These are phyloP conservation scores for Alternaria angustiovoidea DNA, from an alignment of 2,329 filamentous ascomycete genomes.

Conservation along the genomic window DNA sequence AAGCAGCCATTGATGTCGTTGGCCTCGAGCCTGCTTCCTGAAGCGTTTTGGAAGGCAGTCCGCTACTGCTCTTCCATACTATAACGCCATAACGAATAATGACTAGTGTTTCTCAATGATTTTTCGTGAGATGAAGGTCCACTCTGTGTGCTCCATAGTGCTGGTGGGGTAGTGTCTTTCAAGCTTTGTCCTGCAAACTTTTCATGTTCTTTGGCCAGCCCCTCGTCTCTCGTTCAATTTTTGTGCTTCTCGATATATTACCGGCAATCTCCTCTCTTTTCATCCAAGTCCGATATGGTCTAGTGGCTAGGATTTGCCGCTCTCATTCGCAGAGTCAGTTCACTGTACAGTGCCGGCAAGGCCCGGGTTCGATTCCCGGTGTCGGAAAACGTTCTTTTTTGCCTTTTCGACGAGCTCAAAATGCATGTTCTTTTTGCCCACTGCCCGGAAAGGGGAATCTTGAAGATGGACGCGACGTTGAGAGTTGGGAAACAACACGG, in stretches of 20 bases:
- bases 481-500: background rate
- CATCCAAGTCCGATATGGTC: constrained; percentile 18
- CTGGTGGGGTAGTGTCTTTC: background rate
- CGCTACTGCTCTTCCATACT: background rate
- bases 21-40: background rate
- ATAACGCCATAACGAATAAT: background rate
- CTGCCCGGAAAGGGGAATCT: no score
- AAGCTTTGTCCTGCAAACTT: background rate
- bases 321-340: constrained; percentile 21
- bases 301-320: constrained; percentile 24
- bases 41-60: background rate
- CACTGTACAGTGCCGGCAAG: constrained; percentile 20
- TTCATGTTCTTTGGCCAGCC: background rate
- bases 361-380: constrained; percentile 23
- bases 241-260: rapidly evolving
- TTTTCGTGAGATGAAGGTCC: background rate
- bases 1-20: background rate
- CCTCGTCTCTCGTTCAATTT: no score
- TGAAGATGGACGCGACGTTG: background rate
- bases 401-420: background rate
- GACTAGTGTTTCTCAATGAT: background rate
- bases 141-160: background rate
- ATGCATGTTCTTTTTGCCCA: background rate
- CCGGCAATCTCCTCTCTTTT: rapidly evolving
- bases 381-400: constrained; percentile 13